A percentile compares a stretch with the other conserved stretches of the same genome.
Evolutionary conservation across 768 basidiomycete species (phyloP).

Genomic region (Lentinus tigrinus): DNA sequence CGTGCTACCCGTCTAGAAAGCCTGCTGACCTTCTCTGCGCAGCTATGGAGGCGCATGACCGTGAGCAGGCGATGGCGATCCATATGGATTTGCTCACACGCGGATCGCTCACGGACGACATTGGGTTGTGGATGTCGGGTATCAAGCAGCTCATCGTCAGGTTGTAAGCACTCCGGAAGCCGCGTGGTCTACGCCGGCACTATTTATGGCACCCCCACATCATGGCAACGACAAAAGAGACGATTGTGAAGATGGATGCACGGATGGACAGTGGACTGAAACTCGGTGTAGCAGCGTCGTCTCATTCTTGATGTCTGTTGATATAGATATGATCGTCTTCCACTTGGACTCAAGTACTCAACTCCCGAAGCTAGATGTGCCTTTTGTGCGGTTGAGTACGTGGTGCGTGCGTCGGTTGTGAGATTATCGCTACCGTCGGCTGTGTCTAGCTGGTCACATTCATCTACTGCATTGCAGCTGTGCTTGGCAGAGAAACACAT

Average conservation of each 20-base stretch:
- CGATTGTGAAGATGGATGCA: background rate
- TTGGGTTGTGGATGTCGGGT: conserved; percentile 85
- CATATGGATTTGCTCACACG: conserved; percentile 85
- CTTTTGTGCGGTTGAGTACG: too few relatives aligned
- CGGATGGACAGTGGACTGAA: conserved; percentile 1
- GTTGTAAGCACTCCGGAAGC: conserved; percentile 44
- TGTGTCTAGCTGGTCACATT: too few relatives aligned
- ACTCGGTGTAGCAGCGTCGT: conserved; percentile 12
- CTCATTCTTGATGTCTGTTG: conserved; percentile 9
- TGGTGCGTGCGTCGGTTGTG: too few relatives aligned
- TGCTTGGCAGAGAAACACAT: too few relatives aligned
- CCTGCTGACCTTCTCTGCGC: background rate
- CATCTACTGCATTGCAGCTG: too few relatives aligned
- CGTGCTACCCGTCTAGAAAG: background rate
- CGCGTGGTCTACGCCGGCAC: background rate
- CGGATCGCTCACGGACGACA: conserved; percentile 79
- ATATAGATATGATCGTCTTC: conserved; percentile 7
- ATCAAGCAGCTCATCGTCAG: conserved; percentile 84
- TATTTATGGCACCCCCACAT: conserved; percentile 1
- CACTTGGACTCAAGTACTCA: too few relatives aligned
- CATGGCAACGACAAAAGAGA: conserved; percentile 7
- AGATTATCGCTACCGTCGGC: too few relatives aligned
- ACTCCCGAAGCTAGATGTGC: too few relatives aligned
- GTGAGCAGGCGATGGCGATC: conserved; percentile 72
- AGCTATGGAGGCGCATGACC: conserved; percentile 85